These are phyloP conservation scores for Fusarium brevicatenulatum DNA, from an alignment of 2,329 filamentous ascomycete species.

Conservation along the genomic window DNA sequence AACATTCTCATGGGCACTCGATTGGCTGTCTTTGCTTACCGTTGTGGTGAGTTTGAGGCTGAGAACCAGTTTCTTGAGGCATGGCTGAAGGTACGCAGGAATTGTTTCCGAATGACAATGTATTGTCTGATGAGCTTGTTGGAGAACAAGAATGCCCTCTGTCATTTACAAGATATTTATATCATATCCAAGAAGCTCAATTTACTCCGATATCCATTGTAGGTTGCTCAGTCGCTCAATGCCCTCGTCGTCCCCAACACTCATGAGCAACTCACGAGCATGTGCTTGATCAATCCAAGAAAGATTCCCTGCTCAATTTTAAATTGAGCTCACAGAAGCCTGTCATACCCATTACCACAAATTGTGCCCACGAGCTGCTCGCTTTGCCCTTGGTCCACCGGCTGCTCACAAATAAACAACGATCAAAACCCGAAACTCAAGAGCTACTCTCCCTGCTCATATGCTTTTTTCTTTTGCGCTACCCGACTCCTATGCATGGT, in stretches of 20 bases:
- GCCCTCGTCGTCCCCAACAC: rapidly evolving
- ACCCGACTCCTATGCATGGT: rapidly evolving
- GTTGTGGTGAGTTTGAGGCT: background rate
- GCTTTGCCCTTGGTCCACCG: rapidly evolving
- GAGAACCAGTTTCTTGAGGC: background rate
- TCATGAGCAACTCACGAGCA: background rate
- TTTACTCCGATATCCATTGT: rapidly evolving
- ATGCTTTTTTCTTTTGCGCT: background rate
- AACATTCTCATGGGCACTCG: rapidly evolving
- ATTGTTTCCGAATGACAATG: background rate
- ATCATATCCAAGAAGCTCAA: rapidly evolving
- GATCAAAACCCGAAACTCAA: background rate
- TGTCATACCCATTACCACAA: rapidly evolving
- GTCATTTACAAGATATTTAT: background rate
- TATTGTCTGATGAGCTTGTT: rapidly evolving
- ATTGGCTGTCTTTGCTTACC: background rate
- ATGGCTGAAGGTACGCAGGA: background rate
- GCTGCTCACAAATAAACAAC: background rate
- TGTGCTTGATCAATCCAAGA: no score
- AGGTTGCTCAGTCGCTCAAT: background rate
- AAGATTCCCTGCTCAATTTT: background rate
- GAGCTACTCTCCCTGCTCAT: background rate
- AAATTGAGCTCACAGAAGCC: background rate
- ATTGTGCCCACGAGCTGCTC: background rate
- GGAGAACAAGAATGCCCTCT: rapidly evolving